Percentiles rank a stretch among this genome's conserved stretches.
phyloP scores from a whole-genome alignment of 495 filamentous ascomycete genomes.

The Trichoderma parareesei region DNA sequence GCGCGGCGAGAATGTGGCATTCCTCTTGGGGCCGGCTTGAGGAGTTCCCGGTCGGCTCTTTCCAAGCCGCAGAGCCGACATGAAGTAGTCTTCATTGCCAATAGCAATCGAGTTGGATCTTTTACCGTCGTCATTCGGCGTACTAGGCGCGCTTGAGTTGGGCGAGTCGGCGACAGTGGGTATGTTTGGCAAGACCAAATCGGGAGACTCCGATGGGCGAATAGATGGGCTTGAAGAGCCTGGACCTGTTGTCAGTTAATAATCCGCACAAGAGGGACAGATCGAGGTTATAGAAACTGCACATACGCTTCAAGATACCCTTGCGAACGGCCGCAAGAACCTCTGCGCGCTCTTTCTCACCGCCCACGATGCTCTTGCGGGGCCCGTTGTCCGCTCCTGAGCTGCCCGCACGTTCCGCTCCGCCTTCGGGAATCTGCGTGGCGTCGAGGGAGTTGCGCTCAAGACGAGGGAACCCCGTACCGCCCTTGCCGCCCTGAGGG shows the following conservation, averaged over 20 bases:
- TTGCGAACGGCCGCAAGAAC: constrained; percentile 83
- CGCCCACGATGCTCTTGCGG: constrained; percentile 82
- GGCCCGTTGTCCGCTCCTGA: constrained; percentile 48
- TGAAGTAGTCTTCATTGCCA: constrained; percentile 83
- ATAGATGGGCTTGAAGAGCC: constrained; percentile 60
- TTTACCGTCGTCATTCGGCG: constrained; percentile 64
- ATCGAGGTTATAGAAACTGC: not conserved
- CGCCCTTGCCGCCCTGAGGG: constrained; percentile 56
- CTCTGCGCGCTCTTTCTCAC: constrained; percentile 84
- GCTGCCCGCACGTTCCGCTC: constrained; percentile 43
- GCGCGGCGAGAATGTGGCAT: constrained; percentile 85
- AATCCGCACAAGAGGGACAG: not conserved
- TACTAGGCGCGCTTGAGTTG: constrained; percentile 72
- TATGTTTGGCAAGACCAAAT: constrained; percentile 45
- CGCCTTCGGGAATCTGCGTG: constrained; percentile 29
- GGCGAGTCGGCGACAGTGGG: constrained; percentile 67
- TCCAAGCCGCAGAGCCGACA: constrained; percentile 59
- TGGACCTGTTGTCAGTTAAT: constrained; percentile 5
- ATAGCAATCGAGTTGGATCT: constrained; percentile 61
- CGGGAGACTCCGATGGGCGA: constrained; percentile 45
- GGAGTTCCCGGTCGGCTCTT: constrained; percentile 77
- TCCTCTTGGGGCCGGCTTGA: constrained; percentile 52
- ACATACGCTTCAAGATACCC: constrained; percentile 90
- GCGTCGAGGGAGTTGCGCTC: constrained; percentile 71
- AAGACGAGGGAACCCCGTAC: constrained; percentile 77